These are phyloP conservation scores for Coemansia sp. DNA, from an alignment of 192 early-diverging fungal genomes.

Conservation along the genomic window DNA sequence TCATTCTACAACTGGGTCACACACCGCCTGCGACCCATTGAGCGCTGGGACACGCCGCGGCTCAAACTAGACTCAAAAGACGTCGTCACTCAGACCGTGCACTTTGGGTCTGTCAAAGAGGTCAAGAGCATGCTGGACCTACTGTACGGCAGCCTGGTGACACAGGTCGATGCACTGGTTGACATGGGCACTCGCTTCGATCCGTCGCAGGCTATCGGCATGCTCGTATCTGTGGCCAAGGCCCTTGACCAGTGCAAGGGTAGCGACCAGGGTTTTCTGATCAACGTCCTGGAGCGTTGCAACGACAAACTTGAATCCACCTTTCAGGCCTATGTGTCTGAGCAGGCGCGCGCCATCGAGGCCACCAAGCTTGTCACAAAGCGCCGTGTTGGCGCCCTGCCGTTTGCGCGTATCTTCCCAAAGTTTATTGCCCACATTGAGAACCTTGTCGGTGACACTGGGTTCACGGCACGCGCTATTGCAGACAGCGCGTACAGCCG, in stretches of 20 bases:
- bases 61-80: constrained; percentile 42
- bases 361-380: constrained; percentile 85
- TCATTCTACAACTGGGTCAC: constrained; percentile 53
- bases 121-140: constrained; percentile 75
- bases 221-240: constrained; percentile 78
- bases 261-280: constrained; percentile 69
- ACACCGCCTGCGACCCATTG: constrained; percentile 33
- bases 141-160: constrained; percentile 70
- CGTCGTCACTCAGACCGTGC: constrained; percentile 38
- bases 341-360: constrained; percentile 87
- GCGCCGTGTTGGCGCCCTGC: constrained; percentile 85
- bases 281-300: constrained; percentile 65
- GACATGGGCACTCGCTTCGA: constrained; percentile 76
- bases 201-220: constrained; percentile 71
- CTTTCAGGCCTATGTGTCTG: constrained; percentile 82
- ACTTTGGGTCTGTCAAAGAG: constrained; percentile 50
- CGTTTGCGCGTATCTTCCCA: constrained; percentile 87
- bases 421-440: constrained; percentile 74
- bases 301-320: constrained; percentile 60
- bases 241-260: constrained; percentile 64
- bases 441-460: constrained; percentile 55
- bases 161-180: constrained; percentile 68
- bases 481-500: constrained; percentile 79
- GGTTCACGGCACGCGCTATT: constrained; percentile 61
- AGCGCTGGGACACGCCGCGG: constrained; percentile 35